Evolutionary conservation across 2,329 filamentous ascomycete genomes (phyloP), one percentile per base, ranked within the genome.

Genomic region (Aspergillus intermedius): DNA sequence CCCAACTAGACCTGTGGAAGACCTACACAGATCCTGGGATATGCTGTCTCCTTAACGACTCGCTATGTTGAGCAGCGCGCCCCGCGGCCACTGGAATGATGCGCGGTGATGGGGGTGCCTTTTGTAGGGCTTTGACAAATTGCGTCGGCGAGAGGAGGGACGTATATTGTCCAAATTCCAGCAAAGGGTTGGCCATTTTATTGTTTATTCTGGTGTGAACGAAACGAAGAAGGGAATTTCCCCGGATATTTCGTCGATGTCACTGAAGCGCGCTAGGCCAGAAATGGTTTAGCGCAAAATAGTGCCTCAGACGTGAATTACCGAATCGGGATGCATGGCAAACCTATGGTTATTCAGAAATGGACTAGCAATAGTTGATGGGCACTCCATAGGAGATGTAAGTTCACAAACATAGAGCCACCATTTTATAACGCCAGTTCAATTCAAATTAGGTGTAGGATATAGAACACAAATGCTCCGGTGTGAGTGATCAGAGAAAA

Each of bases 41-140:
- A 17, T 61, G 58, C 8, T 54, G 51, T 3, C 45, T 41, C 32
- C 52, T 35, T 19, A 48, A 60, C 4, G 53, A 53, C 4, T 49
- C 10, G n/a, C 47, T n/a, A 28, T 43, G 45, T 7, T 47, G 50
- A 3, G 52, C 34, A 19, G 45, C 42, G 13, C 56, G 53, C 12
- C 60, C 60, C 10, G 54, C 60, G 5, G 60, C 59, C 2, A 63
- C 42, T 13, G 61, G 59, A 39, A 63, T 37, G 15, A 63, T 56
- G 8, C 60, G 58, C 5, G 23, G 37, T 6, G 37, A 15, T 37
- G 34, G n/a, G 13, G 37, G 7, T 10, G 6, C 37, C 10, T 22
- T 40, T 40, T 22, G n/a, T 4, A 40, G 10, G 37, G 37, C 37
- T 5, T 17, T 21, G 10, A 40, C 17, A 3, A 40, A 40, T 40